Evolutionary conservation across 768 basidiomycete genomes (phyloP).

Genomic region (Cyclocybe cylindracea): DNA sequence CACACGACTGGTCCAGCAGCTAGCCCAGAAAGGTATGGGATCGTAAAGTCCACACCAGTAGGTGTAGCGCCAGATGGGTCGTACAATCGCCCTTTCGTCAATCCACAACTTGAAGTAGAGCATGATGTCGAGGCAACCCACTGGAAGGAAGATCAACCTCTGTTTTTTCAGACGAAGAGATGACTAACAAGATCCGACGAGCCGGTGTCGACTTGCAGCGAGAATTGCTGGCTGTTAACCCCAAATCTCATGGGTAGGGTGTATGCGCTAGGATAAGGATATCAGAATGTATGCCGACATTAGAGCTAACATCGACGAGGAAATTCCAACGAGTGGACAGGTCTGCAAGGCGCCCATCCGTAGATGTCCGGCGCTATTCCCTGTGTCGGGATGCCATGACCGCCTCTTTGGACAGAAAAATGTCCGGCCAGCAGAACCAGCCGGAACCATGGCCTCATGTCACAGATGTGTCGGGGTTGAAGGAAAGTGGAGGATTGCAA

Average conservation of each 20-base stretch:
- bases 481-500: neutral
- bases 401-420: no score
- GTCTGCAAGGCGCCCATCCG: neutral
- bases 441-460: no score
- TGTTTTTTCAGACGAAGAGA: neutral
- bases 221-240: constrained; percentile 45
- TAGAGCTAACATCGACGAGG: constrained; percentile 1
- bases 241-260: constrained; percentile 64
- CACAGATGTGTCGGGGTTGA: no score
- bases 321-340: neutral
- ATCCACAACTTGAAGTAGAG: constrained; percentile 49
- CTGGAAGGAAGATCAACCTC: constrained; percentile 32
- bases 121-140: constrained; percentile 78
- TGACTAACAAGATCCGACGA: constrained; percentile 74
- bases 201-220: constrained; percentile 78
- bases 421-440: no score
- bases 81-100: constrained; percentile 50
- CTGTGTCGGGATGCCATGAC: no score
- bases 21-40: constrained; percentile 60
- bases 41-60: constrained; percentile 45
- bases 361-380: no score
- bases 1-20: constrained; percentile 68
- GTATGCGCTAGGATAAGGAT: constrained; percentile 50
- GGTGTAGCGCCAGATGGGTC: constrained; percentile 48
- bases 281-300: neutral